A percentile compares a stretch with the other conserved stretches of the same genome.
phyloP scores from a whole-genome alignment of 331 rosid species.

The Telfairia occidentalis region DNA sequence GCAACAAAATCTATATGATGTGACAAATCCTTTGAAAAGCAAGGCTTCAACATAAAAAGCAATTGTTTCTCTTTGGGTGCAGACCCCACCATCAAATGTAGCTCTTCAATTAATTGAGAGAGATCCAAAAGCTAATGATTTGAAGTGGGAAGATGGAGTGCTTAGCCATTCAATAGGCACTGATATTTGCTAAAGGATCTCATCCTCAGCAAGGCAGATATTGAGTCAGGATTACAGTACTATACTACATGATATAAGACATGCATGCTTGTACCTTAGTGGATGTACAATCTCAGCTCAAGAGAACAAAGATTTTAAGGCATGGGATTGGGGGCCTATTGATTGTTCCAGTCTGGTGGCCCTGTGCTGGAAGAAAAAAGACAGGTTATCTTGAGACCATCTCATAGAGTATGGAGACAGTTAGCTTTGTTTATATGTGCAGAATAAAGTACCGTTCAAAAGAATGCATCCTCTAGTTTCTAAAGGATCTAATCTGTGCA shows the following conservation, averaged over 20 bases:
- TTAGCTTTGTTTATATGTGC: neutral
- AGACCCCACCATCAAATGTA: constrained; percentile 74
- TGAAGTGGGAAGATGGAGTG: constrained; percentile 49
- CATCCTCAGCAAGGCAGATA: neutral
- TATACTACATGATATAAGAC: neutral
- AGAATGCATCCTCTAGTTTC: neutral
- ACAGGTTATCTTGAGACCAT: neutral
- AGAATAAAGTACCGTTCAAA: neutral
- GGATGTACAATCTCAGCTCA: neutral
- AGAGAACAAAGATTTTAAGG: neutral
- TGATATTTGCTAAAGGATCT: constrained; percentile 45
- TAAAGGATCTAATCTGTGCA: no score
- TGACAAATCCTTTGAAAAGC: neutral
- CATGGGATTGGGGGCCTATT: neutral
- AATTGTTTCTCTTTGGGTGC: constrained; percentile 25
- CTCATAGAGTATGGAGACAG: neutral
- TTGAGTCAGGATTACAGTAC: neutral
- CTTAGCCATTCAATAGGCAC: neutral
- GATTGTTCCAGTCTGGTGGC: neutral
- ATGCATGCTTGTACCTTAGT: neutral
- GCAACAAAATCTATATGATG: neutral
- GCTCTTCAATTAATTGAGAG: constrained; percentile 45
- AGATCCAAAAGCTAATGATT: constrained; percentile 40
- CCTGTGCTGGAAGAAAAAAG: neutral
- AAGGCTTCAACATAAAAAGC: neutral